These are phyloP conservation scores for Umbilicus rupestris DNA, from an alignment of 164 flowering plant genomes.

Conservation along the genomic window DNA sequence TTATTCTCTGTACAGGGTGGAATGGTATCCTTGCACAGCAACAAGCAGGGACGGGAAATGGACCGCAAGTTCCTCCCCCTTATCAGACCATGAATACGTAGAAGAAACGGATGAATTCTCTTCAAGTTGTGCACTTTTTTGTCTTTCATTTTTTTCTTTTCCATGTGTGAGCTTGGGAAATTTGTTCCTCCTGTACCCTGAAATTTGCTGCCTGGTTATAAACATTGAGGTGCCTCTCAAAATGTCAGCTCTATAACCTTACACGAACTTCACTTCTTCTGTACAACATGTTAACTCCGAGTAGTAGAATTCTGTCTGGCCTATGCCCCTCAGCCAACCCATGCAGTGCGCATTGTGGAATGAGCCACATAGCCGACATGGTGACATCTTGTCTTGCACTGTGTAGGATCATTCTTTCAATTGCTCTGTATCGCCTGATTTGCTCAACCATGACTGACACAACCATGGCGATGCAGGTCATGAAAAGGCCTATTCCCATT, in stretches of 20 bases:
- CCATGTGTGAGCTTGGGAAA: neutral
- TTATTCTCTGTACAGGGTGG: constrained; percentile 19
- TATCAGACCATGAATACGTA: constrained; percentile 16
- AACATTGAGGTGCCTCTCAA: neutral
- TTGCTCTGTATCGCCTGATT: constrained; percentile 9
- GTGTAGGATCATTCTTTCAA: neutral
- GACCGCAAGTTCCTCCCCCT: constrained; percentile 18
- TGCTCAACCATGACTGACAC: constrained; percentile 29
- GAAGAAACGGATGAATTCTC: constrained; percentile 5
- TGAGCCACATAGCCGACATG: constrained; percentile 8
- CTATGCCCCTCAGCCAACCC: neutral
- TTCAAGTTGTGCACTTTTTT: neutral
- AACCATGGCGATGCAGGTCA: constrained; percentile 18
- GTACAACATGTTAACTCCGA: neutral
- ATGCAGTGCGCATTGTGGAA: neutral
- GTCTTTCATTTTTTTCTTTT: neutral
- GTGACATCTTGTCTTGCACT: neutral
- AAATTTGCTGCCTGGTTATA: neutral
- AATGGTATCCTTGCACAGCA: constrained; percentile 24
- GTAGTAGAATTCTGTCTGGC: constrained; percentile 5
- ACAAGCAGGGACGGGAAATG: constrained; percentile 11
- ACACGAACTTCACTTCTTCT: neutral
- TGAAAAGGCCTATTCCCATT: constrained; percentile 45
- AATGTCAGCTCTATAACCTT: neutral
- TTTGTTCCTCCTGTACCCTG: neutral